Base-by-base conservation (phyloP, 495 filamentous ascomycete species). In the Neurospora sp. region DNA sequence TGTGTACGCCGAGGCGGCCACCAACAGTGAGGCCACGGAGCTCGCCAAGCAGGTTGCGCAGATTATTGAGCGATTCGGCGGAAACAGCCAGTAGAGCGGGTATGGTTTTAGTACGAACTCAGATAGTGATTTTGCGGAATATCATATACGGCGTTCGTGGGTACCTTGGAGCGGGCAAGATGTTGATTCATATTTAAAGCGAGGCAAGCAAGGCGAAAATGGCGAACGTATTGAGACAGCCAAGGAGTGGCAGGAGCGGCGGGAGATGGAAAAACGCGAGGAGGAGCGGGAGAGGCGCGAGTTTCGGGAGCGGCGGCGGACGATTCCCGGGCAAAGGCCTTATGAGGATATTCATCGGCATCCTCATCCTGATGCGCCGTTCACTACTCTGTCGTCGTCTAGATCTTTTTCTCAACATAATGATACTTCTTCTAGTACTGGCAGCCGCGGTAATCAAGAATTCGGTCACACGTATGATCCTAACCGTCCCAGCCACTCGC, bases 1-100 rank as follows among this genome's bases (percentile, higher is more conserved):
- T 75, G 94, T 99, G 31, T 99, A 99, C 81, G 94, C 94, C n/a
- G 96, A 99, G 82, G 96, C 96, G 18, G 93, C 92, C 8, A 94
- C 91, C 73, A 89, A 90, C 70, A 89, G 88, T 3, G 93, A 97
- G 78, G 92, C 93, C 0, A 93, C 96, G 77, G 93, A 96, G 78
- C 87, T 97, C 53, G 94, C 94, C 45, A 90, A 89, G 69, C 90
- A 93, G 74, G 92, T 97, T 40, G 90, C 92, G 6, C 87, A 88
- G 65, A 88, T 96, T 70, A 91, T 97, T 65, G 84, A 82, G 70
- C 79, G 78, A 38, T 79, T 78, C 72, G 79, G 79, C 38, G 53
- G 53, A 65, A 72, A 38, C 72, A 68, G 12, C 68, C 42, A 22
- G 37, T 71, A 77, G 75, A 61, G 65, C 27, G 12, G 71, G 40